These are phyloP conservation scores for Pseudogymnoascus sp. DNA, from an alignment of 2,329 filamentous ascomycete genomes.

Conservation along the genomic window DNA sequence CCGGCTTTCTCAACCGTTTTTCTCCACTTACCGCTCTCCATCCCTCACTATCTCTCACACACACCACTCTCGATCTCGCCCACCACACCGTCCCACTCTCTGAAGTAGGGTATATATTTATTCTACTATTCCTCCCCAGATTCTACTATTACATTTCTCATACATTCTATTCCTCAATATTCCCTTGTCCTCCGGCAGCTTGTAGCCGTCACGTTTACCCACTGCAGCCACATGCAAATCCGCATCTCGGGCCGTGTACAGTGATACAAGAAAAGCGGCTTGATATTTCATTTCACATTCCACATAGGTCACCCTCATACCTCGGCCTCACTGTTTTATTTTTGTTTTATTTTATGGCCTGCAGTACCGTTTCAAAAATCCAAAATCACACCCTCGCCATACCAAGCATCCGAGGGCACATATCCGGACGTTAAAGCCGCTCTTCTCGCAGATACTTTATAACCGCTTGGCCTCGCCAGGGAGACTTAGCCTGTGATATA, in stretches of 20 bases:
- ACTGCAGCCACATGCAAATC: conserved; percentile 1
- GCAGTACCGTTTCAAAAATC: not conserved
- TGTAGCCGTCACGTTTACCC: not conserved
- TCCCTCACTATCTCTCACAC: not conserved
- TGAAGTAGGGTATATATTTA: not conserved
- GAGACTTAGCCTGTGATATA: not conserved
- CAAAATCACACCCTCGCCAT: not conserved
- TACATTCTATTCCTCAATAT: conserved; percentile 1
- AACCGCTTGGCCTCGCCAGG: not conserved
- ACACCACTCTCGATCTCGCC: not conserved
- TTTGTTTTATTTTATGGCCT: conserved; percentile 5
- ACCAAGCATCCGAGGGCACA: not conserved
- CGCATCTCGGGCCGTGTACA: conserved; percentile 3
- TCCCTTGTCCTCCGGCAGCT: not conserved
- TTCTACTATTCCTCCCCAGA: not conserved
- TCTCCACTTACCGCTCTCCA: not conserved
- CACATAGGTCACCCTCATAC: not conserved
- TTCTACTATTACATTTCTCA: not conserved
- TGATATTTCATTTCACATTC: conserved; percentile 6
- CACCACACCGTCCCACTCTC: not conserved
- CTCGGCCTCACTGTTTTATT: conserved; percentile 3
- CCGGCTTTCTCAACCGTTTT: not conserved
- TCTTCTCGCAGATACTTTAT: not conserved
- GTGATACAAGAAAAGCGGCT: not conserved
- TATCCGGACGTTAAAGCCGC: not conserved